Conservation (phyloP, 148 eudicot genomes). For the Oxyria digyna region DNA sequence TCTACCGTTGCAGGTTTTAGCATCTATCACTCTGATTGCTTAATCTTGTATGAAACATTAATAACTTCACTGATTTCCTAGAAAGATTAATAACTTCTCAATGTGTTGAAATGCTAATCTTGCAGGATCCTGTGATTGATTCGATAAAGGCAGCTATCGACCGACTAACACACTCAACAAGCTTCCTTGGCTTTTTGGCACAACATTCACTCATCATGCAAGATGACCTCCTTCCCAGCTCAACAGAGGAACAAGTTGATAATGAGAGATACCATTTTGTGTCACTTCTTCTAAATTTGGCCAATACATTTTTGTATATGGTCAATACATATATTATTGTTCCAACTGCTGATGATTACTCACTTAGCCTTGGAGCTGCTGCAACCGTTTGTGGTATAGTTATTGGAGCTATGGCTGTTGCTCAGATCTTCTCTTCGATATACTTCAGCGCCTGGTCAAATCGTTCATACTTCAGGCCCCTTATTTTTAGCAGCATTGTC, state of each 20-base stretch:
- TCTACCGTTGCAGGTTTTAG: constrained; percentile 22
- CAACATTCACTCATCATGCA: constrained; percentile 37
- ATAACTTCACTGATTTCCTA: not conserved
- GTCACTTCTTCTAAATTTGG: constrained; percentile 37
- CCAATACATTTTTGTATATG: constrained; percentile 39
- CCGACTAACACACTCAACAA: constrained; percentile 24
- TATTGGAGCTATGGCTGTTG: constrained; percentile 84
- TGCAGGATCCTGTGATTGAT: constrained; percentile 31
- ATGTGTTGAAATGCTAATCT: not conserved
- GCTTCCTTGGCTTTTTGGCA: constrained; percentile 28
- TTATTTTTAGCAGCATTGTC: constrained; percentile 34
- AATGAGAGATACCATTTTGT: constrained; percentile 29
- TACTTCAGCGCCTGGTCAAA: constrained; percentile 87
- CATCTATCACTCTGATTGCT: not conserved
- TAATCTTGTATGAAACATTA: not conserved
- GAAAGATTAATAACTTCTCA: not conserved
- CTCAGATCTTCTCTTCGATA: constrained; percentile 74
- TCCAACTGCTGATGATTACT: constrained; percentile 41
- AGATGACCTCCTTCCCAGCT: constrained; percentile 25
- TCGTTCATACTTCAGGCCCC: constrained; percentile 28
- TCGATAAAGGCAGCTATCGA: constrained; percentile 26
- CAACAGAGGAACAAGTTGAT: constrained; percentile 18
- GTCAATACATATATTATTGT: constrained; percentile 44
- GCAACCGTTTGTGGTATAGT: constrained; percentile 40
- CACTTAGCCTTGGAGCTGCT: constrained; percentile 39